Conservation (phyloP, 768 basidiomycete species). For the Cyathus striatus region DNA sequence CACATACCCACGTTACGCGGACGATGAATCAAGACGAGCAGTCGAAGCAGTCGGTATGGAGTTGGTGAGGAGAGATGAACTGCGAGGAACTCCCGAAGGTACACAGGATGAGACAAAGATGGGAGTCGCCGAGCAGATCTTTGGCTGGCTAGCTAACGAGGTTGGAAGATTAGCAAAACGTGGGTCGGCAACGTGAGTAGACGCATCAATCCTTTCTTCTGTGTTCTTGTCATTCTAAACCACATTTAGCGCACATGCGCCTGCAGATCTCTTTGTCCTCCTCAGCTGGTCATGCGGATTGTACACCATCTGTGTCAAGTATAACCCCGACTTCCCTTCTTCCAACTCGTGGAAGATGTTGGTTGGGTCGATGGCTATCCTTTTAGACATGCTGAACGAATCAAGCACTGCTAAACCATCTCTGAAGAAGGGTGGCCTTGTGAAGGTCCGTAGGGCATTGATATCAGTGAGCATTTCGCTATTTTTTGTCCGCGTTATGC, state of each 20-base stretch:
- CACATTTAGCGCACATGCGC: slow-evolving; percentile 55
- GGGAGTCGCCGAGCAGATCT: slow-evolving; percentile 63
- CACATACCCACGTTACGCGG: slow-evolving; percentile 78
- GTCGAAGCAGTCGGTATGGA: slow-evolving; percentile 64
- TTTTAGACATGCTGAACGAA: slow-evolving; percentile 58
- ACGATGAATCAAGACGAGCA: slow-evolving; percentile 63
- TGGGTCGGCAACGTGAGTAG: slow-evolving; percentile 50
- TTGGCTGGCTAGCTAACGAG: slow-evolving; percentile 75
- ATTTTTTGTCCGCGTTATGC: too few relatives aligned
- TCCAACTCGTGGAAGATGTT: slow-evolving; percentile 49
- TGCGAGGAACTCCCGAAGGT: slow-evolving; percentile 35
- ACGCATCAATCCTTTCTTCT: slow-evolving; percentile 1
- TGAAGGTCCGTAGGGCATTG: slow-evolving; percentile 60
- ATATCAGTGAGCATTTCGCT: slow-evolving; percentile 46
- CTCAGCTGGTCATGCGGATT: slow-evolving; percentile 67
- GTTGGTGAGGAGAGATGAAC: slow-evolving; percentile 59
- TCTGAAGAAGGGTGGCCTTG: slow-evolving; percentile 55
- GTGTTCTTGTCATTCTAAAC: too few relatives aligned
- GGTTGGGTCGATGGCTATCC: slow-evolving; percentile 47
- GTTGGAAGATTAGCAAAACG: slow-evolving; percentile 52
- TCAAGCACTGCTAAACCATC: slow-evolving; percentile 50
- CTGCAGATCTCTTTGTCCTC: slow-evolving; percentile 62
- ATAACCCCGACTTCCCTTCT: slow-evolving; percentile 38
- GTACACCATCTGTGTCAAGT: slow-evolving; percentile 45
- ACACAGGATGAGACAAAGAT: slow-evolving; percentile 37